Base-by-base conservation (phyloP, 164 flowering plant genomes). In the Houttuynia cordata region DNA sequence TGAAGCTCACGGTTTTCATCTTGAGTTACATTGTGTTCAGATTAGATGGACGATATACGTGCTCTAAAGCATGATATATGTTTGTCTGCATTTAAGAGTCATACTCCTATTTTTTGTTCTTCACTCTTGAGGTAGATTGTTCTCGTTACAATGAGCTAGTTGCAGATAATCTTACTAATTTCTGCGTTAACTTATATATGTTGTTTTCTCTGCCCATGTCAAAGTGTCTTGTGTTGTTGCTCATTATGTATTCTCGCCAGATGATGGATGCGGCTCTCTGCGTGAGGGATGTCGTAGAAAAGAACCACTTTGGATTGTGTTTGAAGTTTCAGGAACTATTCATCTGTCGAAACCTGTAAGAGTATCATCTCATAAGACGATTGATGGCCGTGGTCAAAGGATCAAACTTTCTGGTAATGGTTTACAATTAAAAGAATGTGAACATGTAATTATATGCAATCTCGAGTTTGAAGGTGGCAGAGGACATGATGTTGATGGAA, bases 361-460 rank as follows among this genome's bases (percentile, higher is more conserved):
- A 59, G 88, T 89, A 12, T 87, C 94, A 0, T 89, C 97, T 20
- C 73, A 83, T 59, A 89, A 87, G 70, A 89, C 94, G n/a, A 78
- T 89, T 49, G 97, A 89, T 73, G 97, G 97, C 4, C 91, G 97
- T 19, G 97, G 97, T 50, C 88, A 87, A 34, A 80, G 83, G 75
- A 70, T 90, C 24, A 90, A 81, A 63, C 68, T 90, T 42, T 78
- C 86, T 0, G 93, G 91, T 0, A 83, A 84, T 54, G 97, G 97
- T 17, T 67, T 90, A 64, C 80, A 86, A 77, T 73, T 90, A 63
- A 87, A 84, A 74, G 87, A 84, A 64, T 85, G 91, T 62, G 87
- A 90, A 51, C 92, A 90, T 71, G 84, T 90, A 19, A 87, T 90
- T 41, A 54, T 90, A 30, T 90, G 95, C 80, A 87, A 87, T 70